A percentile compares a stretch with the other conserved stretches of the same genome.
Conservation (phyloP, 768 basidiomycete genomes). For the Boletellus sp. region DNA sequence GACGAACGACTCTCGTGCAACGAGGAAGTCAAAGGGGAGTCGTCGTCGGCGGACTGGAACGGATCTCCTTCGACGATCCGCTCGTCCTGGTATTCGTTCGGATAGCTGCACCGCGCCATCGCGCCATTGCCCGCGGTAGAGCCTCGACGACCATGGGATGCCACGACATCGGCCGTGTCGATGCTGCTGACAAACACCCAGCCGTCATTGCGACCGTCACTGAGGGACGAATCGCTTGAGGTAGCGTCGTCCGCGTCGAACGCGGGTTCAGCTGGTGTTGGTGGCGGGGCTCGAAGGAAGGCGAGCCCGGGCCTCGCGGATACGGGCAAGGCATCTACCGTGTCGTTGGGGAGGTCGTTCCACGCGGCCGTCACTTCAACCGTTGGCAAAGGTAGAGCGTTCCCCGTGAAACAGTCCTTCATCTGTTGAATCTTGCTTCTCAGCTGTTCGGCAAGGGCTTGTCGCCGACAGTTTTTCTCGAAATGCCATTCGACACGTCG, state of each 20-base stretch:
- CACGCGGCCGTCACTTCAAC: constrained; percentile 19
- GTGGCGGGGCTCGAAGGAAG: constrained; percentile 16
- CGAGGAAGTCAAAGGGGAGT: constrained; percentile 6
- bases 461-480: constrained; percentile 7
- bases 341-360: constrained; percentile 27
- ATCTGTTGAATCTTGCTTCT: constrained; percentile 14
- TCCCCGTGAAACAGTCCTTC: constrained; percentile 13
- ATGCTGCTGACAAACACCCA: constrained; percentile 3
- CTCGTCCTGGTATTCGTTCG: neutral
- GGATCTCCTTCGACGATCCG: neutral
- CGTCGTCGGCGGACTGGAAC: neutral
- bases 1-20: constrained; percentile 13
- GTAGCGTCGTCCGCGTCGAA: constrained; percentile 4
- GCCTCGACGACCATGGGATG: neutral
- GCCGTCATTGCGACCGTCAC: neutral
- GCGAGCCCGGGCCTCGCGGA: neutral
- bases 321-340: constrained; percentile 5
- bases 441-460: constrained; percentile 14
- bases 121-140: neutral
- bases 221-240: neutral
- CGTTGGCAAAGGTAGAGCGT: constrained; percentile 17
- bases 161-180: constrained; percentile 1
- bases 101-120: neutral
- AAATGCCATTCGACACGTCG: constrained; percentile 9
- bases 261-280: constrained; percentile 12